These are phyloP conservation scores for Porcisia hertigi DNA, from an alignment of 208 protist genomes.

Conservation along the genomic window DNA sequence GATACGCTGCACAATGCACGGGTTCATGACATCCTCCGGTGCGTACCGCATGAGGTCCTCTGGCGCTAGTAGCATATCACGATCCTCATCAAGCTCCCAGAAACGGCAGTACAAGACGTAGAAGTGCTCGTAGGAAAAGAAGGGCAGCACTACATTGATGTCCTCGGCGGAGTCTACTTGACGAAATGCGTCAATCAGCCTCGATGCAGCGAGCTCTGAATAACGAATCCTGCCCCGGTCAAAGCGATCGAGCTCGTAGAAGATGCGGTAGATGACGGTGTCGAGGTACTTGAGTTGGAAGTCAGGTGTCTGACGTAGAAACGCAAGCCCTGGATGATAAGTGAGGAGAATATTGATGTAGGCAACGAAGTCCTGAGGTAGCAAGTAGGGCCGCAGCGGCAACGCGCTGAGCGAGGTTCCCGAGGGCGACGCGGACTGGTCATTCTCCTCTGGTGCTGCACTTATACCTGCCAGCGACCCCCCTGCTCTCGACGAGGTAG, in stretches of 20 bases:
- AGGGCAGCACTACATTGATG: conserved; percentile 92
- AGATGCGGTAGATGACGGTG: conserved; percentile 95
- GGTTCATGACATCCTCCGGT: conserved; percentile 78
- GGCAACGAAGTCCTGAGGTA: conserved; percentile 73
- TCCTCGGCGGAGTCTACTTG: conserved; percentile 86
- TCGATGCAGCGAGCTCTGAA: conserved; percentile 71
- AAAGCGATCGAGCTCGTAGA: conserved; percentile 92
- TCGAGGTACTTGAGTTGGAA: conserved; percentile 95
- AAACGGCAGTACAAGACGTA: conserved; percentile 99
- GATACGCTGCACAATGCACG: conserved; percentile 77
- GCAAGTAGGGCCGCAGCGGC: conserved; percentile 48
- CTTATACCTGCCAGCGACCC: conserved; percentile 17
- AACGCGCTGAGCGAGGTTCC: conserved; percentile 1
- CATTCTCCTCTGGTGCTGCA: conserved; percentile 8
- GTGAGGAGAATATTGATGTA: conserved; percentile 83
- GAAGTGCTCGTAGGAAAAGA: conserved; percentile 99
- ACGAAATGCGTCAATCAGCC: conserved; percentile 79
- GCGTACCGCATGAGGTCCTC: conserved; percentile 90
- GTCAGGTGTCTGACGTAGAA: conserved; percentile 92
- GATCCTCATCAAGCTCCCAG: conserved; percentile 97
- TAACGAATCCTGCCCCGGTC: conserved; percentile 80
- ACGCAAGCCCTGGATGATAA: conserved; percentile 92
- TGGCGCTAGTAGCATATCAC: conserved; percentile 91
- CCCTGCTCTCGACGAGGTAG: conserved; percentile 18
- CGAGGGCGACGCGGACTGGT: background rate